Percentiles rank a stretch among this genome's conserved stretches.
These are phyloP conservation scores for Irpex sp. DNA, from an alignment of 1,284 basidiomycete genomes.

Conservation along the genomic window DNA sequence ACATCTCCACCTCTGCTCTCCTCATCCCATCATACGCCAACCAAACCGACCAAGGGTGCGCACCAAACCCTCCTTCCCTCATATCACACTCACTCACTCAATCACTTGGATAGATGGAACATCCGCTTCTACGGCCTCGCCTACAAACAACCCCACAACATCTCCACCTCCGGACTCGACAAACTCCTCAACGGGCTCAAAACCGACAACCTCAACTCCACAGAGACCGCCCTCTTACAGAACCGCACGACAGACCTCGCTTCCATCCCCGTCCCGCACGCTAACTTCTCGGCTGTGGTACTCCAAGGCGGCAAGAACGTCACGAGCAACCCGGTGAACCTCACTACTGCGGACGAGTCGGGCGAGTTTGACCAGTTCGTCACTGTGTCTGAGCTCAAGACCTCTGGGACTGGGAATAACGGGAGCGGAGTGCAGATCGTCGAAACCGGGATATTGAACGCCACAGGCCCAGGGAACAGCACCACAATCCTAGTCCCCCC, in stretches of 20 bases:
- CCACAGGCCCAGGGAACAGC: conserved; percentile 25
- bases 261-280: conserved; percentile 21
- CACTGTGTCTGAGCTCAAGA: conserved; percentile 14
- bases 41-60: conserved; percentile 19
- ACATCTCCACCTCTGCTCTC: conserved; percentile 20
- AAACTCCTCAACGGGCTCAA: conserved; percentile 22
- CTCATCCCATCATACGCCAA: conserved; percentile 25
- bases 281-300: conserved; percentile 21
- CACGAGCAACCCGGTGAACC: conserved; percentile 19
- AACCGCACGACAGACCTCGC: conserved; percentile 24
- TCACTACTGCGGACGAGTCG: conserved; percentile 19
- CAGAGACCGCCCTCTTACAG: conserved; percentile 21
- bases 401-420: conserved; percentile 1
- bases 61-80: not conserved
- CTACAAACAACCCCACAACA: conserved; percentile 21
- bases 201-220: conserved; percentile 21
- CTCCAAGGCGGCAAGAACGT: conserved; percentile 19
- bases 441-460: conserved; percentile 21
- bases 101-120: conserved; percentile 18
- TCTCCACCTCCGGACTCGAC: conserved; percentile 21
- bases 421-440: conserved; percentile 14
- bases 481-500: conserved; percentile 27
- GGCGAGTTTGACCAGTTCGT: conserved; percentile 27
- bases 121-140: conserved; percentile 25
- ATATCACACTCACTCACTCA: not conserved